Base-by-base conservation (phyloP, 2,329 filamentous ascomycete genomes). In the Fusarium ramigenum region DNA sequence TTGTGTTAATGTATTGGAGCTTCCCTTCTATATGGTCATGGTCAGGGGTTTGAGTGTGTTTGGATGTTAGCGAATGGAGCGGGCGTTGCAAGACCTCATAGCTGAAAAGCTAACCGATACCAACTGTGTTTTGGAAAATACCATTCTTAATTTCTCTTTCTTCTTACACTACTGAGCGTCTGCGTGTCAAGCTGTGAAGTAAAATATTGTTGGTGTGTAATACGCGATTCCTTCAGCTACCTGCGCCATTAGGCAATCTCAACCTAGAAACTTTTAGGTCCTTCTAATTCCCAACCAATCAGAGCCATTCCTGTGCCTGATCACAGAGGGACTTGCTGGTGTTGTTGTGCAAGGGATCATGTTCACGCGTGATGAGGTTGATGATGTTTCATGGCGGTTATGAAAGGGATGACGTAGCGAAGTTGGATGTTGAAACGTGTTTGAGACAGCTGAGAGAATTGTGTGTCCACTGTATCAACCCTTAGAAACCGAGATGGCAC, bases 111-210 rank as follows among this genome's bases (percentile, higher is more conserved):
- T 14, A 16, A 23, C 36, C 36, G 34, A 32, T 44, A 34, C 21
- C 28, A 46, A 39, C 5, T 10, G 18, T 44, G 40, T 23, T 57
- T 44, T 53, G 23, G 23, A 34, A 37, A 53, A 53, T 53, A 37
- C 9, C 9, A 53, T 37, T 28, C 8, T 34, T 37, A 16, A 28
- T 53, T n/a, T 37, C 50, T 37, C 4, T 21, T 21, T 25, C 7
- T 9, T 21, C 23, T 53, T 9, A 28, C 0, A n/a, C 3, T 9
- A 12, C 6, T 37, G 14, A 37, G 7, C 2, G 4, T 7, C 0
- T 8, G n/a, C n/a, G 16, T 14, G 30, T 2, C 28, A 12, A 28
- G 2, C n/a, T n/a, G 7, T 12, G 3, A 28, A 36, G 18, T 37
- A 12, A n/a, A 23, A 18, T 7, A 28, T 25, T 25, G 25, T 25